phyloP scores from a whole-genome alignment of 1,284 basidiomycete species.

The Rhizoctonia solani region DNA sequence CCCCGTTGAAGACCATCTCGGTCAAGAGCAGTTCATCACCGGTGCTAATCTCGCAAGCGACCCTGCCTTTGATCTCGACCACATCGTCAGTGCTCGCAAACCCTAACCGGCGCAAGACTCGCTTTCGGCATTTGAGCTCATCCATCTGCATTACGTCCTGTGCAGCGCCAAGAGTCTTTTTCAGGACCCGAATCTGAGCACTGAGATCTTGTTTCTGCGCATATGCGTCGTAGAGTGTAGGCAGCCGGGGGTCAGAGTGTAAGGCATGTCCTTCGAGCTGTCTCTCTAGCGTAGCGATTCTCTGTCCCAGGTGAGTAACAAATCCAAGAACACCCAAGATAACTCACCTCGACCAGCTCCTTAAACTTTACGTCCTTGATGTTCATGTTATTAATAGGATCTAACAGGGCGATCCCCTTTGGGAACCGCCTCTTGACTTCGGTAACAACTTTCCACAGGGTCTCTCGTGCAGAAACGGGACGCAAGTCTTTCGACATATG shows the following conservation, averaged over 20 bases:
- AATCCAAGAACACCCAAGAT: conserved; percentile 16
- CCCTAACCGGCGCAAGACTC: conserved; percentile 87
- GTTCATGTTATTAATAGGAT: conserved; percentile 94
- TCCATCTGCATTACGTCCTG: conserved; percentile 95
- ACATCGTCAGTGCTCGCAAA: conserved; percentile 91
- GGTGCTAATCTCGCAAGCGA: conserved; percentile 97
- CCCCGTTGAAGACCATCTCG: conserved; percentile 96
- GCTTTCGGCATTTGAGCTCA: conserved; percentile 94
- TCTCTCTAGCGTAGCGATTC: conserved; percentile 86
- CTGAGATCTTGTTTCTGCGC: conserved; percentile 75
- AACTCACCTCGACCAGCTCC: conserved; percentile 74
- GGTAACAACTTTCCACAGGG: conserved; percentile 84
- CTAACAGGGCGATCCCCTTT: conserved; percentile 83
- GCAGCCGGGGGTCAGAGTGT: conserved; percentile 73
- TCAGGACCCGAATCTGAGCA: conserved; percentile 72
- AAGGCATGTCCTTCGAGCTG: conserved; percentile 77
- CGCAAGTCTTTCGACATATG: conserved; percentile 91
- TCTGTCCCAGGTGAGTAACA: conserved; percentile 54
- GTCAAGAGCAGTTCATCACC: conserved; percentile 97
- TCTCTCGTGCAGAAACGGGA: conserved; percentile 73
- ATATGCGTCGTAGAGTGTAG: conserved; percentile 80
- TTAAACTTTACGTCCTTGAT: conserved; percentile 95
- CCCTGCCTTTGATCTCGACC: conserved; percentile 96
- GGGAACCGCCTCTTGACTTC: conserved; percentile 92
- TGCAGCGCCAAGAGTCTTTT: conserved; percentile 84